These are phyloP conservation scores for Hordeum pubiflorum DNA, from an alignment of 202 grass and related monocot genomes.

Conservation along the genomic window DNA sequence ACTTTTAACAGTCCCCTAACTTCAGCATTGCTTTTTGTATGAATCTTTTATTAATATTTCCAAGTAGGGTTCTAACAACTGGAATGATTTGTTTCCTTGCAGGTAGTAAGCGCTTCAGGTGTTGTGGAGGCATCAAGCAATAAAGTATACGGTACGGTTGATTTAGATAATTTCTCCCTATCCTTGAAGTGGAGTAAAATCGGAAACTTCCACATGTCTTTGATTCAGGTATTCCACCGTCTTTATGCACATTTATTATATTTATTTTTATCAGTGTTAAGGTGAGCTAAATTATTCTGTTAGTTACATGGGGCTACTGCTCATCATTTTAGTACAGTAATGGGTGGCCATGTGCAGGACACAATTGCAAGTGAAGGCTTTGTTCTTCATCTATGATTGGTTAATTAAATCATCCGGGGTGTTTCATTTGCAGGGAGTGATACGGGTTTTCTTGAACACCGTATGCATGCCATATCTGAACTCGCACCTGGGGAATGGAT, in stretches of 20 bases:
- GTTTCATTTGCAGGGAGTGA: conserved; percentile 55
- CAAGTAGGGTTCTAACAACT: neutral
- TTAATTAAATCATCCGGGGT: neutral
- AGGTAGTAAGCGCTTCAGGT: conserved; percentile 71
- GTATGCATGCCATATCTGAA: conserved; percentile 72
- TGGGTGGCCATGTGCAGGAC: neutral
- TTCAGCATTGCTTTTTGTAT: neutral
- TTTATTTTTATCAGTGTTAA: neutral
- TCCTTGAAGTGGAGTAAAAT: conserved; percentile 80
- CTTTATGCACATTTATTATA: neutral
- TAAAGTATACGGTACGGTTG: conserved; percentile 64
- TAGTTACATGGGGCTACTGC: conserved; percentile 1
- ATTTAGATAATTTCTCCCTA: conserved; percentile 68
- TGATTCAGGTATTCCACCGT: conserved; percentile 60
- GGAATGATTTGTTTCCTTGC: conserved; percentile 2
- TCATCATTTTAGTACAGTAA: neutral
- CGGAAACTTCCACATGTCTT: conserved; percentile 80
- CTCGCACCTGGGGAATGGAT: conserved; percentile 51
- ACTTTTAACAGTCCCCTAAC: neutral
- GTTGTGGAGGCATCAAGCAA: conserved; percentile 49
- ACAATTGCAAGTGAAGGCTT: neutral
- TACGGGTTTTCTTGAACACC: conserved; percentile 73
- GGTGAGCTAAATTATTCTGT: neutral
- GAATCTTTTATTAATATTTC: neutral
- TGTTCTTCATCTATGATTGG: neutral